These are phyloP conservation scores for Zygoascus meyerae DNA, from an alignment of 1,139 yeast genomes.

Conservation along the genomic window DNA sequence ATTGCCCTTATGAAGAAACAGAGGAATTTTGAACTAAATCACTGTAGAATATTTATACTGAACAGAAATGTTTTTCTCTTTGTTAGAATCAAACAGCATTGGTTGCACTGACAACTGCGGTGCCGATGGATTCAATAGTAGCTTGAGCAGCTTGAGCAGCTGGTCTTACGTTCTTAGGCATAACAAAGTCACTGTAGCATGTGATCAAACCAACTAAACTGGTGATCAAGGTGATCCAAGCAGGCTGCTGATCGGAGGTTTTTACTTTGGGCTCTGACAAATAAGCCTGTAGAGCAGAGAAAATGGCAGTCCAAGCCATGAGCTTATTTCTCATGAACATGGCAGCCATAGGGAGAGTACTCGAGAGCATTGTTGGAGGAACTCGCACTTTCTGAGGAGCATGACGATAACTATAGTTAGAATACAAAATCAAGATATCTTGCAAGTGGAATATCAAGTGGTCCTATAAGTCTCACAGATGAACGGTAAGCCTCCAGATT, in stretches of 20 bases:
- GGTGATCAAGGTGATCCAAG: conserved; percentile 30
- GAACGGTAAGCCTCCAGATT: too few species aligned
- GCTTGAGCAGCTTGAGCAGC: conserved; percentile 10
- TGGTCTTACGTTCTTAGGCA: conserved; percentile 27
- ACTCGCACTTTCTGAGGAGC: conserved; percentile 22
- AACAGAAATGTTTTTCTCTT: too few species aligned
- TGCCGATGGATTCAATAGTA: conserved; percentile 11
- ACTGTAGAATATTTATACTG: not conserved
- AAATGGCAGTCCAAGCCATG: conserved; percentile 53
- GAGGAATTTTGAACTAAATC: not conserved
- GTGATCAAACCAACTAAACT: conserved; percentile 31
- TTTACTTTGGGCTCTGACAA: conserved; percentile 45
- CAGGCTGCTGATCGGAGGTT: conserved; percentile 28
- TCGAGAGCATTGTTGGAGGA: conserved; percentile 39
- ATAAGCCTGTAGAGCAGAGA: conserved; percentile 47
- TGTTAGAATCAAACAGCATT: not conserved
- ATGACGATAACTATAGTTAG: conserved; percentile 26
- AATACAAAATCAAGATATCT: not conserved
- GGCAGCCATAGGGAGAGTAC: conserved; percentile 59
- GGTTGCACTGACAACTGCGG: conserved; percentile 10
- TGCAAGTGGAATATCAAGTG: too few species aligned
- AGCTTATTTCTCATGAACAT: conserved; percentile 47
- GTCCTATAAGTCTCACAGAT: too few species aligned
- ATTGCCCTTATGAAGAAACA: conserved; percentile 77
- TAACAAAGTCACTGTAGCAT: conserved; percentile 35